Percentiles rank a stretch among this genome's conserved stretches.
phyloP scores from a whole-genome alignment of 345 rosid species.

The Garcia nutans region DNA sequence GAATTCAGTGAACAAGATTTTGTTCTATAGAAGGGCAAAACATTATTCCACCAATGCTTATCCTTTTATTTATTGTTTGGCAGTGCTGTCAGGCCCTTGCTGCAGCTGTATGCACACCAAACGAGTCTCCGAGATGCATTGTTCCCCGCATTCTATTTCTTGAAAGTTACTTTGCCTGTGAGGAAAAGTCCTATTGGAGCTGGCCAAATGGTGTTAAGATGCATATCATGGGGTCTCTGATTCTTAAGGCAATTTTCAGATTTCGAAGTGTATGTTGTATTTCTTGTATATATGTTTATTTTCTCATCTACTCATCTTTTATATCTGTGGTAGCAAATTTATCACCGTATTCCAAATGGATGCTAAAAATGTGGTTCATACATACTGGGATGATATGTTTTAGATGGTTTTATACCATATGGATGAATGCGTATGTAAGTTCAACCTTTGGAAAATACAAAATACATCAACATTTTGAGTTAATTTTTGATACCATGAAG shows the following conservation, averaged over 20 bases:
- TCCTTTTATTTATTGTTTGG: conserved; percentile 22
- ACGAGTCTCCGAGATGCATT: conserved; percentile 53
- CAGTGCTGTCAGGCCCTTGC: conserved; percentile 87
- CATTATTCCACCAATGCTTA: conserved; percentile 7
- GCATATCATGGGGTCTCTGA: conserved; percentile 82
- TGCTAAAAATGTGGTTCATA: background rate
- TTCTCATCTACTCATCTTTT: background rate
- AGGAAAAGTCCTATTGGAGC: conserved; percentile 62
- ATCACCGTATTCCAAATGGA: background rate
- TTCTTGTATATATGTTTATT: conserved; percentile 7
- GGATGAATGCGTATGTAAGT: too few relatives aligned
- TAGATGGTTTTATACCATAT: background rate
- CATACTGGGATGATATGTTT: background rate
- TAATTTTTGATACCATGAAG: background rate
- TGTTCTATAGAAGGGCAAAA: background rate
- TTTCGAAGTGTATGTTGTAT: conserved; percentile 64
- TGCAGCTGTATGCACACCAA: conserved; percentile 54
- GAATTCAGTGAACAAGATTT: background rate
- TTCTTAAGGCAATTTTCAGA: conserved; percentile 81
- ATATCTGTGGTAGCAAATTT: background rate
- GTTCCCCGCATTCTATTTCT: conserved; percentile 79
- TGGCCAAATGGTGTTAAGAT: conserved; percentile 75
- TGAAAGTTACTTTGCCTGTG: conserved; percentile 66
- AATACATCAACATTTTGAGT: background rate
- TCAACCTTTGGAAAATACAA: too few relatives aligned